Evolutionary conservation across 768 basidiomycete genomes (phyloP).

Genomic region (Suillus cothurnatus): DNA sequence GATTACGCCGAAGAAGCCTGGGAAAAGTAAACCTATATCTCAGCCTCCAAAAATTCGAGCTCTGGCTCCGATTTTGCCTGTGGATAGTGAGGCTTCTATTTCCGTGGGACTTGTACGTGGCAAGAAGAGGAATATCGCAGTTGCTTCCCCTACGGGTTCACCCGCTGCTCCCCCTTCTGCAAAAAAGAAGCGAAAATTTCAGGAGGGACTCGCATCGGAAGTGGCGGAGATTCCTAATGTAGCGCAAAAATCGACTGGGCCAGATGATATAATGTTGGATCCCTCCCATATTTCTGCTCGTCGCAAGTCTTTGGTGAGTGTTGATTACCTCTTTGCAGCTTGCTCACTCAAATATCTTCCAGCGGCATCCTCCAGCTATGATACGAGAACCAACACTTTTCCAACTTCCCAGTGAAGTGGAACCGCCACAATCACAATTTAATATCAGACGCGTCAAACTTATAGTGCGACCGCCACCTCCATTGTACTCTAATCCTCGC

Average conservation of each 20-base stretch:
- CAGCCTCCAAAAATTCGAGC: slow-evolving; percentile 2
- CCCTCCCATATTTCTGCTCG: background rate
- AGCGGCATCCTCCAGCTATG: slow-evolving; percentile 3
- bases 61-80: background rate
- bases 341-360: background rate
- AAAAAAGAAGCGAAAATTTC: slow-evolving; percentile 31
- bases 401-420: background rate
- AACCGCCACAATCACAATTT: background rate
- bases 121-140: slow-evolving; percentile 3
- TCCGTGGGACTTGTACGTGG: background rate
- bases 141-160: slow-evolving; percentile 10
- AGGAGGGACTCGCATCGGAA: background rate
- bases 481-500: slow-evolving; percentile 60
- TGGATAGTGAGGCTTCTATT: slow-evolving; percentile 3
- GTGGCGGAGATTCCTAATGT: background rate
- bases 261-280: background rate
- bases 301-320: slow-evolving; percentile 4
- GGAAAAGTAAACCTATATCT: slow-evolving; percentile 26
- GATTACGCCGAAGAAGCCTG: slow-evolving; percentile 22
- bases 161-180: slow-evolving; percentile 22
- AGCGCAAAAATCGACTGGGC: background rate
- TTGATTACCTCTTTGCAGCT: background rate
- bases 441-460: slow-evolving; percentile 63
- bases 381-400: background rate
- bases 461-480: slow-evolving; percentile 66